Evolutionary conservation across 495 filamentous ascomycete genomes (phyloP).

Genomic region (Penicillium pulvis): DNA sequence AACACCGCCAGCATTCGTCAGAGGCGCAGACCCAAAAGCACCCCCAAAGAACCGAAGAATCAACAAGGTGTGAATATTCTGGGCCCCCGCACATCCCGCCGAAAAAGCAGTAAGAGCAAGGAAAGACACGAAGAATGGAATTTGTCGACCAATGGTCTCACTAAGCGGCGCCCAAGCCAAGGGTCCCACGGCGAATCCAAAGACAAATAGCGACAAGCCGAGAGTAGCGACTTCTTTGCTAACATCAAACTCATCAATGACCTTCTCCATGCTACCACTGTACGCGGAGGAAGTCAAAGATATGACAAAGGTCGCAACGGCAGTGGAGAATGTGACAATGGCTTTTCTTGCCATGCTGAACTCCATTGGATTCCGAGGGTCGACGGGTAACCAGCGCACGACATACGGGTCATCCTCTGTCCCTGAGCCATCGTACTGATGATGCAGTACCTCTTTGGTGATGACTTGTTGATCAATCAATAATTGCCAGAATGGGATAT

Average conservation of each 20-base stretch:
- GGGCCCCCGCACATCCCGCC: slow-evolving; percentile 3
- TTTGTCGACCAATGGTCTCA: slow-evolving; percentile 8
- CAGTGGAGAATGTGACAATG: background rate
- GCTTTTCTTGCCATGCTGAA: background rate
- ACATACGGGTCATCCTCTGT: background rate
- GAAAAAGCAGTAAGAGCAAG: slow-evolving; percentile 2
- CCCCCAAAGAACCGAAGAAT: slow-evolving; percentile 12
- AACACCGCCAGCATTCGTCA: slow-evolving; percentile 10
- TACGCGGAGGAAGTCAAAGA: slow-evolving; percentile 9
- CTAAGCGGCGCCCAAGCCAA: slow-evolving; percentile 13
- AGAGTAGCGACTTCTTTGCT: slow-evolving; percentile 10
- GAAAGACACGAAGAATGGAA: slow-evolving; percentile 1
- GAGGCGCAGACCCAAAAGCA: slow-evolving; percentile 9
- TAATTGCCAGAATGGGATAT: background rate
- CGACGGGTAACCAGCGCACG: background rate
- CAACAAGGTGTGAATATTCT: background rate
- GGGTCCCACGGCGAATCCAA: slow-evolving; percentile 11
- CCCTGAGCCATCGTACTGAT: background rate
- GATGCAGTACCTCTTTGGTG: background rate
- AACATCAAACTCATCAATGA: background rate
- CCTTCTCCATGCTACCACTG: slow-evolving; percentile 1
- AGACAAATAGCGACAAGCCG: background rate
- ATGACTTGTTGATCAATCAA: background rate
- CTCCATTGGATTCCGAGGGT: background rate
- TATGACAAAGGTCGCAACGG: slow-evolving; percentile 6